Evolutionary conservation across 495 filamentous ascomycete genomes (phyloP), one percentile per base, ranked within the genome.

Genomic region (Xylaria cubensis): DNA sequence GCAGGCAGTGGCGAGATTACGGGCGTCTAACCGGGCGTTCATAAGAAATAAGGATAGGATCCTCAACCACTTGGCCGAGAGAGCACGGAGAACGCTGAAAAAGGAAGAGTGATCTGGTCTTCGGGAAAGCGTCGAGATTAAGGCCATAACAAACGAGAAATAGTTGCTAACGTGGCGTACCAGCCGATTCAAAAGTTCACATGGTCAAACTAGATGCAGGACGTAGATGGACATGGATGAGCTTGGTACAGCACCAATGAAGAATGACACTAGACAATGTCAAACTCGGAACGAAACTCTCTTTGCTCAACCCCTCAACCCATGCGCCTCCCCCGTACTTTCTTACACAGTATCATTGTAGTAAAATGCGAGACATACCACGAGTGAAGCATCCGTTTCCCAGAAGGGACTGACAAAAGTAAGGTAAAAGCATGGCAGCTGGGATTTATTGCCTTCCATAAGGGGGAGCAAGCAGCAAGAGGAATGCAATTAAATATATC

Each of bases 221-320:
- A 42, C 59, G 73, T 46, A 24, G 7, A 61, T 34, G 19, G 58
- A 64, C 69, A 71, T 71, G 69, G 69, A 56, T 71, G 36, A 64
- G 42, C 69, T 51, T 62, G 69, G 46, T 56, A 58, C 17, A 4
- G 59, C 19, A 44, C 69, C 48, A 58, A 71, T 71, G 34, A 24
- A 64, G 59, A 71, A 62, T 64, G 34, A 56, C 69, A 71, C 69
- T 71, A 64, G 61, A 71, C 61, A 64, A 64, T 50, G 61, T 64
- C 61, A 64, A 64, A 64, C 69, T 71, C 69, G 69, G 70, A 72
- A 73, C 64, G 39, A 76, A 78, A 78, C 76, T 76, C 56, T 73
- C 55, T 67, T 70, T 68, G 32, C 51, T 61, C 6, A 8, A 53
- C 59, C 34, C 56, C 61, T 70, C 55, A 69, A 72, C 34, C 51